These are phyloP conservation scores for Candida broadrunensis DNA, from an alignment of 805 yeast genomes.

Conservation along the genomic window DNA sequence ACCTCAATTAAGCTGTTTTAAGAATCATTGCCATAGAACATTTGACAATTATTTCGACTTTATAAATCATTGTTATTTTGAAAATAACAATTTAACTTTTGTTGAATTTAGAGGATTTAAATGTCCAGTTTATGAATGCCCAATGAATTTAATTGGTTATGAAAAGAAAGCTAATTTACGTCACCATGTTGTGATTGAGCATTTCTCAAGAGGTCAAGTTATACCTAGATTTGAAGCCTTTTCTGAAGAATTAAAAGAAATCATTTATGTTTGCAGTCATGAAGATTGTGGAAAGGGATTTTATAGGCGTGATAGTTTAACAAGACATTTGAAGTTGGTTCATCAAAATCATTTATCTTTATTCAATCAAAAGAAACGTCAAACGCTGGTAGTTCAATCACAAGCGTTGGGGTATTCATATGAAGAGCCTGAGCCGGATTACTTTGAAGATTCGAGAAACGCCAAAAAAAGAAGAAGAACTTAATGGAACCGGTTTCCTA, in stretches of 20 bases:
- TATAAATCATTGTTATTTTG: conserved; percentile 6
- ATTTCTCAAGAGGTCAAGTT: conserved; percentile 15
- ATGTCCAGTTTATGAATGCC: conserved; percentile 29
- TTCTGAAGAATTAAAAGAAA: conserved; percentile 6
- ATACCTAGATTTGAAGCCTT: conserved; percentile 1
- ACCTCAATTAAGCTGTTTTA: conserved; percentile 5
- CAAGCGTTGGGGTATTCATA: neutral
- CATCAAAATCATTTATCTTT: conserved; percentile 27
- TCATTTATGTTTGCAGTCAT: conserved; percentile 14
- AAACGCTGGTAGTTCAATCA: neutral
- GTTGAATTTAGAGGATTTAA: conserved; percentile 6
- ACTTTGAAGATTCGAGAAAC: no score
- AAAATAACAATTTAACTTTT: neutral
- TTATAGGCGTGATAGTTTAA: conserved; percentile 51
- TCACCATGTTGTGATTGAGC: conserved; percentile 24
- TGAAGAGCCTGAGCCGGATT: no score
- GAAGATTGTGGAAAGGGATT: conserved; percentile 45
- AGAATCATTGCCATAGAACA: conserved; percentile 6
- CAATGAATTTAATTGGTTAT: conserved; percentile 27
- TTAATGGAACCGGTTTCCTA: neutral
- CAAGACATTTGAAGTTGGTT: conserved; percentile 51
- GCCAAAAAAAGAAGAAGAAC: neutral
- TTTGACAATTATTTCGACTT: conserved; percentile 8
- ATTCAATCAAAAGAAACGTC: conserved; percentile 3
- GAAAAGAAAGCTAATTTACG: conserved; percentile 25